A percentile compares a stretch with the other conserved stretches of the same genome.
Evolutionary conservation across 768 basidiomycete genomes (phyloP).

Genomic region (Hebeloma cylindrosporum): DNA sequence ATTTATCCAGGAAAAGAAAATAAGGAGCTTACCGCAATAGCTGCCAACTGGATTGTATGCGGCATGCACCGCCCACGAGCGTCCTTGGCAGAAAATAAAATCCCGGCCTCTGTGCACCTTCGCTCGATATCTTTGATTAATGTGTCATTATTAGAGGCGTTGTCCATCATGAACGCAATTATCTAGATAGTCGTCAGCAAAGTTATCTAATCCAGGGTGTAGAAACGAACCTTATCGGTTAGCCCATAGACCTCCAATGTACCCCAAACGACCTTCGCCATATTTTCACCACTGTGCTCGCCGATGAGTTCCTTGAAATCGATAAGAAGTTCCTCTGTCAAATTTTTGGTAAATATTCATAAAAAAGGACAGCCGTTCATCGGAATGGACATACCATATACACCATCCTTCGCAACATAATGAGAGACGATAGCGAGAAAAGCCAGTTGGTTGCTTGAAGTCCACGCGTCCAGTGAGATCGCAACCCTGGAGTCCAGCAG

Average conservation of each 20-base stretch:
- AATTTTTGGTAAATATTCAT: neutral
- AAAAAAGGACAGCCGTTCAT: neutral
- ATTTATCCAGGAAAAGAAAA: too few relatives aligned
- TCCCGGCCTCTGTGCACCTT: conserved; percentile 12
- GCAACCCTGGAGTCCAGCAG: conserved; percentile 14
- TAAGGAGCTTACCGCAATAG: conserved; percentile 24
- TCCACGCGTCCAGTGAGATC: conserved; percentile 33
- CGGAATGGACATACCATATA: conserved; percentile 16
- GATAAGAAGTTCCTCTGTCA: conserved; percentile 34
- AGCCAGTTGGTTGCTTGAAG: conserved; percentile 29
- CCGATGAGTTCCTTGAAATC: conserved; percentile 36
- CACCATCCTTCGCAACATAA: conserved; percentile 25
- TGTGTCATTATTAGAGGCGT: conserved; percentile 38
- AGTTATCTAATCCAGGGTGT: neutral
- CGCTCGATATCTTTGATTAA: conserved; percentile 23
- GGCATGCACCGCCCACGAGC: conserved; percentile 37
- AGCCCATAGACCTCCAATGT: conserved; percentile 27
- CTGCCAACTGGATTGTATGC: conserved; percentile 39
- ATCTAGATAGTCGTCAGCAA: conserved; percentile 19
- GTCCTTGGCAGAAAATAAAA: conserved; percentile 24
- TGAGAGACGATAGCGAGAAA: conserved; percentile 31
- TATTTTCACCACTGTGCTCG: conserved; percentile 35
- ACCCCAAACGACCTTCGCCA: conserved; percentile 34
- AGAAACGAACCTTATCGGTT: conserved; percentile 3
- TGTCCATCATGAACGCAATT: conserved; percentile 34